A percentile compares a stretch with the other conserved stretches of the same genome.
Conservation (phyloP, 768 basidiomycete genomes). For the Cantharellus cinnabarinus region DNA sequence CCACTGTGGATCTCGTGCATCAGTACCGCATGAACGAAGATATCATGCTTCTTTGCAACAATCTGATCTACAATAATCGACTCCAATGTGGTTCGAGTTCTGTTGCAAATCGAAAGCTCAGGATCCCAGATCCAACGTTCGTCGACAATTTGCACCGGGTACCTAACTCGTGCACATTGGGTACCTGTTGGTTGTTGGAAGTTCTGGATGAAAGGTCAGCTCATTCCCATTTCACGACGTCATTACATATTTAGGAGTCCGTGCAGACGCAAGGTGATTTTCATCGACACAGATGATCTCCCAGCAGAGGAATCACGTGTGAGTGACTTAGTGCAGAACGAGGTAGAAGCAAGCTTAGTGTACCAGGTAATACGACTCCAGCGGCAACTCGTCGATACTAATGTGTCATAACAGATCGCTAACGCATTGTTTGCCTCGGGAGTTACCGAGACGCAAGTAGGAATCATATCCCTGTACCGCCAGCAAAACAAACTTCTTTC, state of each 20-base stretch:
- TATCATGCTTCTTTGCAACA: conserved; percentile 82
- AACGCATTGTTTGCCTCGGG: conserved; percentile 47
- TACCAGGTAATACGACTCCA: conserved; percentile 15
- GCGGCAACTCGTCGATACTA: conserved; percentile 15
- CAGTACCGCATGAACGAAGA: conserved; percentile 97
- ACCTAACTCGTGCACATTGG: conserved; percentile 14
- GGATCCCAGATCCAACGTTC: conserved; percentile 28
- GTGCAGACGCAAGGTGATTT: conserved; percentile 62
- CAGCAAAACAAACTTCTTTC: conserved; percentile 86
- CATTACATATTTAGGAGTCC: not conserved
- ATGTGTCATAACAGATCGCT: conserved; percentile 26
- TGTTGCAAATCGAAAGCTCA: conserved; percentile 40
- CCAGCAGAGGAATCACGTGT: conserved; percentile 64
- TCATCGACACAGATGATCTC: conserved; percentile 77
- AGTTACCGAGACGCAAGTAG: conserved; percentile 49
- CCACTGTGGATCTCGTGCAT: conserved; percentile 65
- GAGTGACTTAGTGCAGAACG: conserved; percentile 83
- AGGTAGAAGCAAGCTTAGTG: conserved; percentile 40
- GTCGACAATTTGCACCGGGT: conserved; percentile 25
- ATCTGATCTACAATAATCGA: conserved; percentile 60
- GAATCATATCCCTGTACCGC: conserved; percentile 77
- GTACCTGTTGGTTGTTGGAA: conserved; percentile 49
- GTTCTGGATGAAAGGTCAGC: conserved; percentile 44
- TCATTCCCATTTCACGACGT: too few species aligned
- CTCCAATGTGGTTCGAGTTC: conserved; percentile 58